phyloP scores from a whole-genome alignment of 495 filamentous ascomycete species.

The Bombardia bombarda region DNA sequence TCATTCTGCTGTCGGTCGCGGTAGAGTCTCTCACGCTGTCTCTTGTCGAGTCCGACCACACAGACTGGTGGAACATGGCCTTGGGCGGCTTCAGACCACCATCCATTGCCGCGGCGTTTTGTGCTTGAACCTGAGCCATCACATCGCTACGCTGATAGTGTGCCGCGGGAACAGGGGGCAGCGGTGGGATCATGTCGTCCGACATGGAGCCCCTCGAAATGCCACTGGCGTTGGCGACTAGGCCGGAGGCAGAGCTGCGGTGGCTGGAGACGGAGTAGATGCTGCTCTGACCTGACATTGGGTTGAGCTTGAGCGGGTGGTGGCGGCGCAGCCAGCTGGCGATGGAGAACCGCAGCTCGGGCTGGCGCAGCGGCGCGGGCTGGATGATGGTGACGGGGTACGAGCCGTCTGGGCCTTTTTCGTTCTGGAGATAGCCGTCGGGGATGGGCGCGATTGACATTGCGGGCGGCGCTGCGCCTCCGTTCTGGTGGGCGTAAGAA shows the following conservation, averaged over 20 bases:
- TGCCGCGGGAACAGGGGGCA: no score
- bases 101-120: no score
- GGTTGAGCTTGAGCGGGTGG: conserved; percentile 16
- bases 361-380: conserved; percentile 1
- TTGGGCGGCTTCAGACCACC: neutral
- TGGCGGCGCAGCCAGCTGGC: conserved; percentile 16
- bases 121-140: no score
- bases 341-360: conserved; percentile 9
- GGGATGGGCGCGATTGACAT: neutral
- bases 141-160: no score
- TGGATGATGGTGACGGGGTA: neutral
- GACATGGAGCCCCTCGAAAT: neutral
- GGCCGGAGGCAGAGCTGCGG: neutral
- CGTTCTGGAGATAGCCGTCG: neutral
- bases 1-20: neutral
- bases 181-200: neutral
- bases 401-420: conserved; percentile 1
- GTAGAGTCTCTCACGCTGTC: neutral
- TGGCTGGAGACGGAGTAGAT: neutral
- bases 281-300: conserved; percentile 5
- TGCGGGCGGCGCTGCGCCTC: conserved; percentile 3
- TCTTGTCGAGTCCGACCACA: neutral
- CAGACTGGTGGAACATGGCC: neutral
- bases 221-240: neutral
- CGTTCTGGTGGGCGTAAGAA: conserved; percentile 26